Percentiles rank a stretch among this genome's conserved stretches.
Conservation (phyloP, 2,329 filamentous ascomycete species). For the Periconia sp. region DNA sequence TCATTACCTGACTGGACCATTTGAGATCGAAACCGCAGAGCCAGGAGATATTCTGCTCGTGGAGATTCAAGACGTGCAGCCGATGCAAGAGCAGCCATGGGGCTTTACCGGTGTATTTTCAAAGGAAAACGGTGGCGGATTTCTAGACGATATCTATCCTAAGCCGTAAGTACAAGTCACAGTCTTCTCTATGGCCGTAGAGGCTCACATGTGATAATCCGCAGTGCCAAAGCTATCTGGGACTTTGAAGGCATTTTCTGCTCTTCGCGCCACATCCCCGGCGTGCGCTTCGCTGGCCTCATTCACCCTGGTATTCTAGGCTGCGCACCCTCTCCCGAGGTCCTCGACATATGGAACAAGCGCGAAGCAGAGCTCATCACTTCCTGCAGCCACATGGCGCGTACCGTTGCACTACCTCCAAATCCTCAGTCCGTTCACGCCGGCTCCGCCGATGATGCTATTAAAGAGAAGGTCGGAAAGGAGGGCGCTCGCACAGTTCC, state of each 20-base stretch:
- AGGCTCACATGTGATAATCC: not conserved
- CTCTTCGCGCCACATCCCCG: slow-evolving; percentile 73
- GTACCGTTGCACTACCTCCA: slow-evolving; percentile 79
- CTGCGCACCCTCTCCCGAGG: slow-evolving; percentile 79
- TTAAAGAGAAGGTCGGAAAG: slow-evolving; percentile 70
- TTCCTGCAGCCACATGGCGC: slow-evolving; percentile 66
- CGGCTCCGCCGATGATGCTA: slow-evolving; percentile 64
- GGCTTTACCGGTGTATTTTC: slow-evolving; percentile 87
- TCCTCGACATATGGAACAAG: slow-evolving; percentile 82
- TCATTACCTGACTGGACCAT: slow-evolving; percentile 89
- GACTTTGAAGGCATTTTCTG: slow-evolving; percentile 81
- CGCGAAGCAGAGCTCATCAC: slow-evolving; percentile 82
- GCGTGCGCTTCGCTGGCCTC: slow-evolving; percentile 84
- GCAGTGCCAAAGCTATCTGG: slow-evolving; percentile 75
- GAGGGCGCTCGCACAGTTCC: slow-evolving; percentile 89
- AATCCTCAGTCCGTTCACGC: slow-evolving; percentile 75
- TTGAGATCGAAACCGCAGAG: slow-evolving; percentile 82
- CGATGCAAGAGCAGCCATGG: slow-evolving; percentile 84
- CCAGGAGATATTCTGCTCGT: slow-evolving; percentile 85
- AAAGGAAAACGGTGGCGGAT: slow-evolving; percentile 83
- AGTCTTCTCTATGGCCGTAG: not conserved
- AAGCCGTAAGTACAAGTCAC: slow-evolving; percentile 64
- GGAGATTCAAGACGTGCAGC: slow-evolving; percentile 93
- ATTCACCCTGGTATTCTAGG: slow-evolving; percentile 93
- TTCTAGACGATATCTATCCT: slow-evolving; percentile 86